Conservation (phyloP, 345 rosid genomes). For the Citrus hindsii region DNA sequence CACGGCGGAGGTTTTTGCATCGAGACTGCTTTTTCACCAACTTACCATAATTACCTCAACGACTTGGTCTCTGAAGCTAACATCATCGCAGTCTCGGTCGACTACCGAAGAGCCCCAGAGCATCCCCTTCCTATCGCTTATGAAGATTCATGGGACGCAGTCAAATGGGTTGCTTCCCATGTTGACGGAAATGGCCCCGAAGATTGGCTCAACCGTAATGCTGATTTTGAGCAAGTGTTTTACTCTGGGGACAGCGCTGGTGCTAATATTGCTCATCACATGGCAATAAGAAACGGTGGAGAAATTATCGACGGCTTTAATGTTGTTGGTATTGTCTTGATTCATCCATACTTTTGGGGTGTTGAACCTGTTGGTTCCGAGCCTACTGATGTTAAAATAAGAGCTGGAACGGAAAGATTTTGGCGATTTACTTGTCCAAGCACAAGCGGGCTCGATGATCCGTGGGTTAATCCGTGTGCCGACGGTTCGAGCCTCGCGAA, state of each 20-base stretch:
- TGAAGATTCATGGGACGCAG: too few species aligned
- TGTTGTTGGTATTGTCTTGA: slow-evolving; percentile 14
- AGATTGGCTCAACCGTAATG: too few species aligned
- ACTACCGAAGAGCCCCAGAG: too few species aligned
- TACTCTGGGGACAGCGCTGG: too few species aligned
- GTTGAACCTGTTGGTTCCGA: slow-evolving; percentile 17
- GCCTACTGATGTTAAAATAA: not conserved
- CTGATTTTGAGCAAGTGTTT: too few species aligned
- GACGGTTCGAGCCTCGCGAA: slow-evolving; percentile 29
- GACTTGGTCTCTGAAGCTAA: slow-evolving; percentile 19
- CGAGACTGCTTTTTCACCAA: slow-evolving; percentile 28
- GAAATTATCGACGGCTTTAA: slow-evolving; percentile 12
- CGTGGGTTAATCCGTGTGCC: slow-evolving; percentile 35
- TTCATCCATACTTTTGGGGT: slow-evolving; percentile 34
- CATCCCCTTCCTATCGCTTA: too few species aligned
- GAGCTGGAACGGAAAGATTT: not conserved
- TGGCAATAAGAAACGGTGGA: too few species aligned
- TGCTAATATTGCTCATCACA: too few species aligned
- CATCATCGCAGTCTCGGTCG: slow-evolving; percentile 3
- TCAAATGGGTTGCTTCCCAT: too few species aligned
- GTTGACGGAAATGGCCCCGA: too few species aligned
- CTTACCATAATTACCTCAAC: slow-evolving; percentile 32
- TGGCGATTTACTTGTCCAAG: slow-evolving; percentile 34
- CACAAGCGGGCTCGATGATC: slow-evolving; percentile 44
- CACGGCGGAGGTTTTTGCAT: slow-evolving; percentile 40